Percentiles rank a stretch among this genome's conserved stretches.
Evolutionary conservation across 805 yeast species (phyloP).

Genomic region (Candida corydali): DNA sequence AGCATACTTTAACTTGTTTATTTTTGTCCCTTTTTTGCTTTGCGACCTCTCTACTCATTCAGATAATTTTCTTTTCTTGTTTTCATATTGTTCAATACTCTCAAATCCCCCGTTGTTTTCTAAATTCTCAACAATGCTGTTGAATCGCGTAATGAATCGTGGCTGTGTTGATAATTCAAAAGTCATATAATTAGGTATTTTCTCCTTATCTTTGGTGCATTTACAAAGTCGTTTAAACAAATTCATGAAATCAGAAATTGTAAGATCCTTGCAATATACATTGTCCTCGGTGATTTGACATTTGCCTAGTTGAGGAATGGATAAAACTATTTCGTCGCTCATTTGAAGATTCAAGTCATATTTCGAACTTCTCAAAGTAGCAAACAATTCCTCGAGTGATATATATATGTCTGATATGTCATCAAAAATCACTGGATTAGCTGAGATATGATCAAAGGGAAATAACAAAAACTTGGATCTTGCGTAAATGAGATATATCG

Average conservation of each 20-base stretch:
- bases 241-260: conserved; percentile 22
- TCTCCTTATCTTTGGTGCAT: conserved; percentile 8
- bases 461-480: conserved; percentile 25
- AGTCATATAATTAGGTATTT: conserved; percentile 14
- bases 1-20: not conserved
- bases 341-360: conserved; percentile 20
- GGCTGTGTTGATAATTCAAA: conserved; percentile 18
- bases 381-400: conserved; percentile 23
- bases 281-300: conserved; percentile 31
- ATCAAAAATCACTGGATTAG: not conserved
- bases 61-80: conserved; percentile 7
- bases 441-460: conserved; percentile 11
- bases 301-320: conserved; percentile 23
- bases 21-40: not conserved
- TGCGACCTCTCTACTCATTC: not conserved
- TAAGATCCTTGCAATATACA: conserved; percentile 20
- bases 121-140: conserved; percentile 13
- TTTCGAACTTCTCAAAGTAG: conserved; percentile 20
- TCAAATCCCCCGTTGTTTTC: conserved; percentile 7
- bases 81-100: not conserved
- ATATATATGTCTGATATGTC: conserved; percentile 5
- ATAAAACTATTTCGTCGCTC: conserved; percentile 24
- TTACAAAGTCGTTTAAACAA: conserved; percentile 17
- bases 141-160: conserved; percentile 26
- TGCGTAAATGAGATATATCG: conserved; percentile 20